Conservation (phyloP, 306 rosid genomes). For the Abrus precatorius region DNA sequence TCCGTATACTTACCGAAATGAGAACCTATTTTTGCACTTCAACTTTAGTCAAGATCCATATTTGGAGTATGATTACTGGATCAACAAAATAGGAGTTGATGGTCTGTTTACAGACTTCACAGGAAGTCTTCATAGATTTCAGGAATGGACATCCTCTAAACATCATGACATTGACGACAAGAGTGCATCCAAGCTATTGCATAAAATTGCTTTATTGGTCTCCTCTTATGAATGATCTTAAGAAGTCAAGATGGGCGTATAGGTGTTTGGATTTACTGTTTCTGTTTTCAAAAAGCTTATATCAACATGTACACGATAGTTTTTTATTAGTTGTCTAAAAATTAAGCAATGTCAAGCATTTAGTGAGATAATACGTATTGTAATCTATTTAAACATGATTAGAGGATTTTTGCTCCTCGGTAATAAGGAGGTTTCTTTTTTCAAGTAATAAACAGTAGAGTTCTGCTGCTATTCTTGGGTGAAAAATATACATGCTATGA, state of each 20-base stretch:
- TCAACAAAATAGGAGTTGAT: slow-evolving; percentile 81
- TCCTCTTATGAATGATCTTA: slow-evolving; percentile 40
- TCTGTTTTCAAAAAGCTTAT: slow-evolving; percentile 6
- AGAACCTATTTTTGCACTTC: slow-evolving; percentile 65
- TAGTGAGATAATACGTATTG: too few species aligned
- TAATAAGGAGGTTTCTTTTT: too few species aligned
- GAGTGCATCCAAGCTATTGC: slow-evolving; percentile 64
- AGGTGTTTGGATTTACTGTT: slow-evolving; percentile 3
- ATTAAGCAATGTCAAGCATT: not conserved
- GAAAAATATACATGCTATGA: too few species aligned
- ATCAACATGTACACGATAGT: not conserved
- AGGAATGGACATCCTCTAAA: slow-evolving; percentile 64
- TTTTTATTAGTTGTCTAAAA: not conserved
- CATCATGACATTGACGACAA: not conserved
- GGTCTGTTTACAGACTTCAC: slow-evolving; percentile 94
- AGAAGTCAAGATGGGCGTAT: not conserved
- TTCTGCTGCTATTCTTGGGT: too few species aligned
- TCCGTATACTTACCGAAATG: slow-evolving; percentile 88
- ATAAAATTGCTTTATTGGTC: slow-evolving; percentile 65
- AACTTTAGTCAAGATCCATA: slow-evolving; percentile 85
- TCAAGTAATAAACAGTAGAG: too few species aligned
- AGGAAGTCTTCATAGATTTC: slow-evolving; percentile 80
- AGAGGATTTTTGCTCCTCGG: not conserved
- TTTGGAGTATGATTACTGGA: slow-evolving; percentile 78
- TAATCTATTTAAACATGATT: not conserved